A percentile compares a stretch with the other conserved stretches of the same genome.
Evolutionary conservation across 164 flowering plant genomes (phyloP).

Genomic region (Buxus sempervirens): DNA sequence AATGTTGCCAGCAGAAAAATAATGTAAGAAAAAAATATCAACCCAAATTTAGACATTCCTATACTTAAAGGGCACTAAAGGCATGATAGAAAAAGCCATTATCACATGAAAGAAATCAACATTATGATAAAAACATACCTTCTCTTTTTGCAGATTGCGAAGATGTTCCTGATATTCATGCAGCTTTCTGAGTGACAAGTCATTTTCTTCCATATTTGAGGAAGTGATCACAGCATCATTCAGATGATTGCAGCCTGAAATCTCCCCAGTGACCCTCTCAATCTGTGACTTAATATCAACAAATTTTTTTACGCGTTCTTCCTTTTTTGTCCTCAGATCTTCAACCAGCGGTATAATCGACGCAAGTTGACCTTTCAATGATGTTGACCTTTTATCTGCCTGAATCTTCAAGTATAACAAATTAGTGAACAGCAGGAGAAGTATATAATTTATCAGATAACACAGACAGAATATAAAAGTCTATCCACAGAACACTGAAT

Average conservation of each 20-base stretch:
- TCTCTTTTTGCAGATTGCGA: constrained; percentile 70
- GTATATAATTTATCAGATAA: neutral
- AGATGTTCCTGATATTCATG: constrained; percentile 64
- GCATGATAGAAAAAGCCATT: neutral
- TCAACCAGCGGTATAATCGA: constrained; percentile 61
- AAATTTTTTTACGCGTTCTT: constrained; percentile 71
- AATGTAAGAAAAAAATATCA: neutral
- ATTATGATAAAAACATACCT: constrained; percentile 36
- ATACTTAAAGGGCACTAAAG: neutral
- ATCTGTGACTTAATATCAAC: constrained; percentile 59
- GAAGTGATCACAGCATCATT: constrained; percentile 24
- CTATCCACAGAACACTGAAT: neutral
- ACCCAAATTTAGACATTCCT: neutral
- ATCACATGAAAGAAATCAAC: neutral
- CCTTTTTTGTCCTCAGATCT: constrained; percentile 61
- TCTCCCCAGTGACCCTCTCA: constrained; percentile 70
- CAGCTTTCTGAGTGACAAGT: constrained; percentile 68
- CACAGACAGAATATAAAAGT: neutral
- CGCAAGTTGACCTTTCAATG: constrained; percentile 74
- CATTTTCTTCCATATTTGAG: constrained; percentile 48
- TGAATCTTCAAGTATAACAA: constrained; percentile 30
- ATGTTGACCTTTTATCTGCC: constrained; percentile 42
- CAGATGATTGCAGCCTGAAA: constrained; percentile 50
- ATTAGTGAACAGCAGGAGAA: neutral
- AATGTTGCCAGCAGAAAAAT: neutral